Conservation (phyloP, 768 basidiomycete species). For the Leccinellum luteum region DNA sequence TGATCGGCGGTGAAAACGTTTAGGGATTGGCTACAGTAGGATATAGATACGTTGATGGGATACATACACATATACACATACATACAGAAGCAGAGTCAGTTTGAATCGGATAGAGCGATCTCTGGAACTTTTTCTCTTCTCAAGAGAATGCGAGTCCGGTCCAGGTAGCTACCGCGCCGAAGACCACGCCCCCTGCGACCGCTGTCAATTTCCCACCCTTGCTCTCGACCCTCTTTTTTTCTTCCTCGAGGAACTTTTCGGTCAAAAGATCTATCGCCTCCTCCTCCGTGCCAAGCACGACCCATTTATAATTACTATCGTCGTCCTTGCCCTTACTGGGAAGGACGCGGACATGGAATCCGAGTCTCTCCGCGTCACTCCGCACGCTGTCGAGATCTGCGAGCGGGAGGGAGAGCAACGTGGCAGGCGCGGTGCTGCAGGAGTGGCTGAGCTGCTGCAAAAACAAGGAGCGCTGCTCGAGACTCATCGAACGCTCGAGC, state of each 20-base stretch:
- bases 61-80: conserved; percentile 1
- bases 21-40: background rate
- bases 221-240: conserved; percentile 22
- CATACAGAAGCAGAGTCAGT: background rate
- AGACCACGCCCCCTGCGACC: conserved; percentile 55
- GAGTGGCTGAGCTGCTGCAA: conserved; percentile 40
- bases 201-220: conserved; percentile 36
- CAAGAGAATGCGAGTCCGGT: conserved; percentile 54
- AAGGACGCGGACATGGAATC: conserved; percentile 44
- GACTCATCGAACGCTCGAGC: conserved; percentile 49
- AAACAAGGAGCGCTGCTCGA: conserved; percentile 51
- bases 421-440: conserved; percentile 40
- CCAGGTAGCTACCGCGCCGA: conserved; percentile 60
- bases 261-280: conserved; percentile 39
- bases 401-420: conserved; percentile 47
- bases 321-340: conserved; percentile 17
- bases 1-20: conserved; percentile 4
- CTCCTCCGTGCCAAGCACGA: conserved; percentile 54
- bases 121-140: conserved; percentile 9
- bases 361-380: conserved; percentile 40
- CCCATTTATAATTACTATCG: conserved; percentile 34
- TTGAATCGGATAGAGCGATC: background rate
- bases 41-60: background rate
- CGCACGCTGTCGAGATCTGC: conserved; percentile 42
- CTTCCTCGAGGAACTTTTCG: conserved; percentile 29